Evolutionary conservation across 352 stramenopile genomes (phyloP).

Genomic region (Globisporangium viniferum): DNA sequence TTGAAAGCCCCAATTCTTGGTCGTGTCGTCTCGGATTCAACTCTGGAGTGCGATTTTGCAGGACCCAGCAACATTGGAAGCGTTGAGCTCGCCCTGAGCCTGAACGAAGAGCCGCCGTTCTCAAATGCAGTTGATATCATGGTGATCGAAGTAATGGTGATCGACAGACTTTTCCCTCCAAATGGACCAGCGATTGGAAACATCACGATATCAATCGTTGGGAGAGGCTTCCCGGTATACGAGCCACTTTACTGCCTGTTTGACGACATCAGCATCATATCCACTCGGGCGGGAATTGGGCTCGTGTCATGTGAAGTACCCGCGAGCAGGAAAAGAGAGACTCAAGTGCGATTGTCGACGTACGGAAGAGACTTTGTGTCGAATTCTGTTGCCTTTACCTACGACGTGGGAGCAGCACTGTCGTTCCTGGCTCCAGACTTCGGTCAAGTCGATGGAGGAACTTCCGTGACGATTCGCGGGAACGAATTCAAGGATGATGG

Average conservation of each 20-base stretch:
- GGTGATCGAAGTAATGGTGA: background rate
- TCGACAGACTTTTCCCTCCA: slow-evolving; percentile 3
- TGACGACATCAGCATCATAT: background rate
- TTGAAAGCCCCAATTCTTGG: background rate
- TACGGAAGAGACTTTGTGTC: background rate
- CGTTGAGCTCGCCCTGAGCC: background rate
- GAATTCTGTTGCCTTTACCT: slow-evolving; percentile 5
- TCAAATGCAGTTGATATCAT: slow-evolving; percentile 4
- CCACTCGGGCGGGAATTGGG: background rate
- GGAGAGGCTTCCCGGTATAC: background rate
- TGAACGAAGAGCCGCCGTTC: background rate
- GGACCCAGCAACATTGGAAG: background rate
- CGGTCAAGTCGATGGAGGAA: slow-evolving; percentile 10
- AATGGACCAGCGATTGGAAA: background rate
- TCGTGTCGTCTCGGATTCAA: slow-evolving; percentile 7
- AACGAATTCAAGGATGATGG: slow-evolving; percentile 2
- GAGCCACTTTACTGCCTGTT: slow-evolving; percentile 14
- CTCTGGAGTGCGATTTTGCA: background rate
- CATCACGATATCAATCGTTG: background rate
- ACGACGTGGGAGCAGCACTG: background rate
- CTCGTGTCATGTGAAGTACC: background rate
- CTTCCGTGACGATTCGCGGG: slow-evolving; percentile 8
- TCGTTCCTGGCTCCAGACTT: background rate
- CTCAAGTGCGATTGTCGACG: slow-evolving; percentile 2
- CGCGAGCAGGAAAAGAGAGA: background rate